Base-by-base conservation (phyloP, 2,329 filamentous ascomycete species). In the Didymella keratinophila region DNA sequence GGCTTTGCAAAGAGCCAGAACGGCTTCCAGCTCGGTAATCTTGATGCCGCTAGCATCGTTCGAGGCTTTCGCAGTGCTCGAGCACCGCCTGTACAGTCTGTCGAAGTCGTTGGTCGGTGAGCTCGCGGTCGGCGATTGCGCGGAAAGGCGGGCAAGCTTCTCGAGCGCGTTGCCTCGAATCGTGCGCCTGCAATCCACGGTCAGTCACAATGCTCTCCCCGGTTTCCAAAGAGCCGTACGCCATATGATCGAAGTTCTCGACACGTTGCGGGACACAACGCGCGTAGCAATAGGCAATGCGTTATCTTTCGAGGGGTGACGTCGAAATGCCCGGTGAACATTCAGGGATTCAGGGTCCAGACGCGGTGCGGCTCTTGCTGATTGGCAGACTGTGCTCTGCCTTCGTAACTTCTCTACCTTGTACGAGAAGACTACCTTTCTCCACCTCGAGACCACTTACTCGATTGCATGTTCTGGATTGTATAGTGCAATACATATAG, bases 1-100 rank as follows among this genome's bases (percentile, higher is more conserved):
- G 52, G 94, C 92, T 79, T 93, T 94, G 82, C 94, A 98, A 25
- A 99, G 83, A 42, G 95, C 92, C 25, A 98, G 80, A 25, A 99
- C 84, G 52, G 96, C 91, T 76, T 99, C 94, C 67, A 97, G 89
- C 81, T 99, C 96, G 70, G 91, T 89, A 52, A 93, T 87, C 52
- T 89, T 91, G 92, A 58, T 25, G 11, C 45, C 50, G n/a, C 39
- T 36, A 21, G 37, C 52, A 4, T 39, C 47, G 11, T 52, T 52
- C 6, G 57, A 30, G 16, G 64, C 62, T 59, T 68, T 68, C 6
- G 60, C 62, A 21, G 56, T 52, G 12, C 42, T 54, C 10, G 68
- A 63, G 58, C 76, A 79, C 64, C 74, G 64, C 60, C 73, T 76
- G 65, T 80, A 83, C 20, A 83, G 66, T 56, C 75, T 71, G 47